Conservation (phyloP, 202 grass and related monocot species). For the Elaeis oleifera region DNA sequence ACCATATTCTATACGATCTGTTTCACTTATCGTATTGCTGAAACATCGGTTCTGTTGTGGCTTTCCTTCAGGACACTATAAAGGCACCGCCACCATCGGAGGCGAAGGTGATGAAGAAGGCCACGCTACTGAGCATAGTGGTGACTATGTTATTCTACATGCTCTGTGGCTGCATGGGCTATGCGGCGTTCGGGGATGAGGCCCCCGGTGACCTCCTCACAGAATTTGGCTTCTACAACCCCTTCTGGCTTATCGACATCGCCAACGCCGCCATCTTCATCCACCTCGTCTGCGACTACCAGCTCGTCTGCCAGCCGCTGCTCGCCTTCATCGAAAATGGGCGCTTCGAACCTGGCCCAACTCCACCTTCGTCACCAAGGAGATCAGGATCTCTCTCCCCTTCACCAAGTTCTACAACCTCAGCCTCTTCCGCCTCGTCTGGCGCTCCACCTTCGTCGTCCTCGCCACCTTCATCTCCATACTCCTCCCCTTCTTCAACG, state of each 20-base stretch:
- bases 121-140: background rate
- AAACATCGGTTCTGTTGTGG: no score
- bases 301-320: constrained; percentile 7
- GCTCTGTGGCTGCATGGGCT: constrained; percentile 12
- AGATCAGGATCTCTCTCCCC: background rate
- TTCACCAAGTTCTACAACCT: background rate
- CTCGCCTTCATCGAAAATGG: constrained; percentile 13
- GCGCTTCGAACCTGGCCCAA: background rate
- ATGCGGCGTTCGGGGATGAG: constrained; percentile 7
- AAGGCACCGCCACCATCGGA: constrained; percentile 7
- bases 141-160: constrained; percentile 4
- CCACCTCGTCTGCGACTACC: constrained; percentile 9
- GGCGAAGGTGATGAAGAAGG: constrained; percentile 19
- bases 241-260: constrained; percentile 11
- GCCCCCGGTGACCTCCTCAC: constrained; percentile 11
- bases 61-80: constrained; percentile 1
- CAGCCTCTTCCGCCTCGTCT: constrained; percentile 6
- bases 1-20: no score
- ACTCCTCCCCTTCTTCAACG: constrained; percentile 11
- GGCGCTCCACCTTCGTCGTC: constrained; percentile 5
- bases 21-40: no score
- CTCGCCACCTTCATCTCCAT: constrained; percentile 10
- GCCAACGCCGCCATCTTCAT: constrained; percentile 7
- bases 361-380: constrained; percentile 1
- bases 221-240: constrained; percentile 14